Base-by-base conservation (phyloP, 2,329 filamentous ascomycete genomes). In the Lecanoromycetidae sp. region DNA sequence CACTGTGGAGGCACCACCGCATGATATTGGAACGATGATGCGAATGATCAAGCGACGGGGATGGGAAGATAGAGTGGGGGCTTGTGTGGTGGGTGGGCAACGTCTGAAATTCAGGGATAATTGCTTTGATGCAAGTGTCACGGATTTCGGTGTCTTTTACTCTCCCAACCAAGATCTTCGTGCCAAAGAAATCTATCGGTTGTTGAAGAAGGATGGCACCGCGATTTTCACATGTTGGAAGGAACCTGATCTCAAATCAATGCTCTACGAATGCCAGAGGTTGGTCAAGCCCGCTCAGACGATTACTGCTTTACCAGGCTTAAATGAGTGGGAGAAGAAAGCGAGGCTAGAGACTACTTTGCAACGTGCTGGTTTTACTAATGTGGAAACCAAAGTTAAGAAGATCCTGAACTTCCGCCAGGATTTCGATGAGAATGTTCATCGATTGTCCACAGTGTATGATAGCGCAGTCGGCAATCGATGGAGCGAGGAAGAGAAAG, bases 121-220 rank as follows among this genome's bases (percentile, higher is more conserved):
- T 3, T 56, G 53, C 20, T 69, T 69, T 55, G 61, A 60, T 0
- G 61, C 65, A 52, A 59, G 56, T 3, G 56, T 69, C 44, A 68
- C 61, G 4, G 67, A 64, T 53, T 61, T 68, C 26, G 65, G 61
- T 5, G 58, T 69, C 37, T 56, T 66, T 46, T 65, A 66, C 51
- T 64, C 62, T 34, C 27, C 48, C 0, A 55, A 58, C 44, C 57
- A 59, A 0, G 51, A 59, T 3, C 57, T 56, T 20, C 66, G 61
- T 33, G 61, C 63, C 0, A 57, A 52, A 9, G 64, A 68, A 46
- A 60, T 68, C 23, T 55, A 57, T 46, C 59, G 66, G 29, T 68
- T 65, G 0, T 58, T 69, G 1, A 55, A 58, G 29, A 58, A 61
- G 2, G 63, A 58, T 19, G 65, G 67, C 1, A 54, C 55, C 0